Base-by-base conservation (phyloP, 1,284 basidiomycete species). In the Ceratobasidium papillatum region DNA sequence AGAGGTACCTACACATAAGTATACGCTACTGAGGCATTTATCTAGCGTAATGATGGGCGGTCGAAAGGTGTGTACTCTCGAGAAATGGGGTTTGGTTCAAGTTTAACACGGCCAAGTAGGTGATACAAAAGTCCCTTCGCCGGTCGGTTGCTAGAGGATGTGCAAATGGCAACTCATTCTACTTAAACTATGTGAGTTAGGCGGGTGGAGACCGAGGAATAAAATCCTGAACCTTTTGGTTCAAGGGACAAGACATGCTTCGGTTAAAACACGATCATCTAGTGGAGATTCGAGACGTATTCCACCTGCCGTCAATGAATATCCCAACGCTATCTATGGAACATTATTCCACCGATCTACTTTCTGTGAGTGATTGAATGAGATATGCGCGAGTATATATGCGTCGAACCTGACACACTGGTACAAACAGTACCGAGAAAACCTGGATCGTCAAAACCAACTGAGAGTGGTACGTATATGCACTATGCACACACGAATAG, bases 401-500 rank as follows among this genome's bases (percentile, higher is more conserved):
- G 11, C 19, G 45, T 19, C 19, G 19, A 47, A 47, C 9, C 19
- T 9, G 4, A 47, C 19, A 47, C 19, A 3, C 45, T 11, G 19
- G 4, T 17, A 17, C 62, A 12, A 17, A 17, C 22, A 64, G 62
- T 47, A 49, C 43, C 62, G 62, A 22, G 62, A 49, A 64, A 47
- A 30, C 11, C 30, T 64, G 19, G 62, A 64, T 19, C 25, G 34
- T 32, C 43, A 14, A 12, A 64, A 64, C 45, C 62, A 64, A n/a
- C 62, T 64, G 5, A 64, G 62, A 47, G 62, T 64, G 62, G 62
- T 64, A 32, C 12, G 62, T 49, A 30, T 49, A 25, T 17, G 30
- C 27, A 27, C 8, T 4, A 12, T 11, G 27, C 27, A 2, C n/a
- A n/a, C n/a, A n/a, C 27, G 19, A 32, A 32, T 8, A 5, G 27